These are phyloP conservation scores for Nitzschia inconspicua DNA, from an alignment of 108 stramenopile genomes.

Conservation along the genomic window DNA sequence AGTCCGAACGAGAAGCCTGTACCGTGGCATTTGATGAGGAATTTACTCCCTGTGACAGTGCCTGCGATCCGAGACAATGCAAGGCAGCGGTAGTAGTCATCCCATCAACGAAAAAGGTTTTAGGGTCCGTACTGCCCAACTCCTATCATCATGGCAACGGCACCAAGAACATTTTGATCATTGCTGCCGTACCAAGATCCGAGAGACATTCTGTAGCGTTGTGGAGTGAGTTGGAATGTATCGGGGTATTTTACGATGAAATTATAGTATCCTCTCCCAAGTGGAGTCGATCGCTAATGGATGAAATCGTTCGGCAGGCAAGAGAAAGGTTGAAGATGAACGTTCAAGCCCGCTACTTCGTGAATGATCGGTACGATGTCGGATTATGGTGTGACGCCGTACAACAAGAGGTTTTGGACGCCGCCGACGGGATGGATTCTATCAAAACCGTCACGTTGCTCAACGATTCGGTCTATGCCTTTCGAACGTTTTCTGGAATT, in stretches of 20 bases:
- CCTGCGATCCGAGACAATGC: too few relatives aligned
- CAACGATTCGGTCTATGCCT: slow-evolving; percentile 19
- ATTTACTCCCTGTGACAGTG: too few relatives aligned
- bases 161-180: too few relatives aligned
- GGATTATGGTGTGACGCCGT: slow-evolving; percentile 42
- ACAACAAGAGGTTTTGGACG: too few relatives aligned
- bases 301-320: neutral
- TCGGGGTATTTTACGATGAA: slow-evolving; percentile 6
- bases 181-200: slow-evolving; percentile 19
- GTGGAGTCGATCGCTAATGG: slow-evolving; percentile 8
- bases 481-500: slow-evolving; percentile 8
- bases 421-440: too few relatives aligned
- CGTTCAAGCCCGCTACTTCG: neutral
- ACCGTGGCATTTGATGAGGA: too few relatives aligned
- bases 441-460: neutral
- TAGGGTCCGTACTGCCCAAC: too few relatives aligned
- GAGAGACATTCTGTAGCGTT: slow-evolving; percentile 12
- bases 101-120: too few relatives aligned
- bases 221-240: slow-evolving; percentile 33
- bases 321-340: neutral
- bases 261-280: slow-evolving; percentile 11
- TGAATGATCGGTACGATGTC: slow-evolving; percentile 33
- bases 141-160: too few relatives aligned
- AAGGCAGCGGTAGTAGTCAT: too few relatives aligned
- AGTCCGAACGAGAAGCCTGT: too few relatives aligned